phyloP scores from a whole-genome alignment of 2,329 filamentous ascomycete species.

The Fonsecaea pugnacius region DNA sequence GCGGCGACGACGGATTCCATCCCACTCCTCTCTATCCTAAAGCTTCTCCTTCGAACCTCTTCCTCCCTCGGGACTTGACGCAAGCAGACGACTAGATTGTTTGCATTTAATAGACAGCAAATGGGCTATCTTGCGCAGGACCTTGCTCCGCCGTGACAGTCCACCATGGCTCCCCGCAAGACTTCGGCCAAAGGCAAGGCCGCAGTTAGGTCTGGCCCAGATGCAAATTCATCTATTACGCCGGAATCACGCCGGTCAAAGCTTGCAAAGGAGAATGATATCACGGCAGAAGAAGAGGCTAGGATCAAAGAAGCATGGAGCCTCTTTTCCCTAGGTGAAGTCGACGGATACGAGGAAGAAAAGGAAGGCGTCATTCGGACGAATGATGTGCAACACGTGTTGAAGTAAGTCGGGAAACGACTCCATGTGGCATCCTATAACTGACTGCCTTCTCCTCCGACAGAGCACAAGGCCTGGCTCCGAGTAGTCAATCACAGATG shows the following conservation, averaged over 20 bases:
- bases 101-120: background rate
- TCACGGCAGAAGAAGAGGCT: conserved; percentile 79
- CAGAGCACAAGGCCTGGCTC: conserved; percentile 81
- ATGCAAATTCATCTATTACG: conserved; percentile 38
- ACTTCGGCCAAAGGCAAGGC: conserved; percentile 40
- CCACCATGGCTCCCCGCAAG: conserved; percentile 27
- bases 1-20: background rate
- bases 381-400: conserved; percentile 70
- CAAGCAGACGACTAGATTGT: background rate
- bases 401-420: conserved; percentile 62
- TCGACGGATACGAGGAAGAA: conserved; percentile 69
- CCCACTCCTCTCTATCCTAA: background rate
- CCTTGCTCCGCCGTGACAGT: background rate
- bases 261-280: conserved; percentile 88
- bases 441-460: conserved; percentile 13
- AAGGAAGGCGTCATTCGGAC: conserved; percentile 72
- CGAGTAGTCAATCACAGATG: conserved; percentile 66
- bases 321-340: conserved; percentile 65
- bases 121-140: background rate
- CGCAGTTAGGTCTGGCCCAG: background rate
- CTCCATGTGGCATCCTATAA: background rate
- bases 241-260: conserved; percentile 70
- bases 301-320: conserved; percentile 91
- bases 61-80: background rate
- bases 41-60: background rate